phyloP scores from a whole-genome alignment of 2,329 filamentous ascomycete genomes.

The Paecilomyces dactylethromorphus region DNA sequence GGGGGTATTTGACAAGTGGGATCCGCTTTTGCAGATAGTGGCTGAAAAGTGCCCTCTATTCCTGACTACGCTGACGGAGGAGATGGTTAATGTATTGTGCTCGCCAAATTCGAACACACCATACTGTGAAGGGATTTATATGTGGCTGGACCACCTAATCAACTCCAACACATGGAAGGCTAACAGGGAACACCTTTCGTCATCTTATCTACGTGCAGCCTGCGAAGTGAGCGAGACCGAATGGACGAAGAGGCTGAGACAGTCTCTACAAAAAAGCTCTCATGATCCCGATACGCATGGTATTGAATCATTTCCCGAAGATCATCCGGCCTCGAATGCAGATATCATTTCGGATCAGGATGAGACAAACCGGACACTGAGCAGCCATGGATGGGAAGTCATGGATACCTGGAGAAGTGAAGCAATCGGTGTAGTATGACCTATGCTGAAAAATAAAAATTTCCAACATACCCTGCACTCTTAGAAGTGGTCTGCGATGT shows the following conservation, averaged over 20 bases:
- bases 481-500: background rate
- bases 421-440: conserved; percentile 24
- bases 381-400: conserved; percentile 22
- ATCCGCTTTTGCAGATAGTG: conserved; percentile 30
- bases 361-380: conserved; percentile 13
- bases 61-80: conserved; percentile 29
- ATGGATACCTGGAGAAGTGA: conserved; percentile 24
- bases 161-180: conserved; percentile 30
- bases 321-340: background rate
- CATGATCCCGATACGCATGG: background rate
- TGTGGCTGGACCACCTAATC: conserved; percentile 47
- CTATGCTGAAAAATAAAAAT: background rate
- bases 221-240: conserved; percentile 26
- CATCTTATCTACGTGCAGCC: conserved; percentile 24
- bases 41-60: conserved; percentile 27
- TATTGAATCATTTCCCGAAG: background rate
- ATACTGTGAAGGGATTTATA: conserved; percentile 36
- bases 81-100: conserved; percentile 31
- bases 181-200: conserved; percentile 19
- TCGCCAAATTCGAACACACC: conserved; percentile 20
- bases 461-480: background rate
- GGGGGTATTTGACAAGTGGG: conserved; percentile 26
- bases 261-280: conserved; percentile 9
- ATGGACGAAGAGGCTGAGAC: conserved; percentile 21
- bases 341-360: background rate